Conservation (phyloP, 352 stramenopile species). For the Stramenopiles sp. region DNA sequence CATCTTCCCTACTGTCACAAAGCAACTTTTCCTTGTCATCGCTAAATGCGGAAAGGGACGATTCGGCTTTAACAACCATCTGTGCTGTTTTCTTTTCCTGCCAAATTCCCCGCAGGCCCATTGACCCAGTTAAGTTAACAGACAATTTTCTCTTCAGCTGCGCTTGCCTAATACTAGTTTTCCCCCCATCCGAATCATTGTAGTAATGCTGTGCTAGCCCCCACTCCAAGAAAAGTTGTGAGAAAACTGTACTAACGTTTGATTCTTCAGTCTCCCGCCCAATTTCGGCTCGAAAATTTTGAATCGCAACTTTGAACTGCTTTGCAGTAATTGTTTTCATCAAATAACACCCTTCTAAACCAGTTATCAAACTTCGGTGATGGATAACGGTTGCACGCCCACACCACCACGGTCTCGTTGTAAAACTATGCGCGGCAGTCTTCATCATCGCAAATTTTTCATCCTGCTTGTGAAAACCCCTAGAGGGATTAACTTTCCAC, state of each 20-base stretch:
- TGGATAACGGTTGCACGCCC: background rate
- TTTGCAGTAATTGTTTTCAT: background rate
- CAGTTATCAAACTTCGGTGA: background rate
- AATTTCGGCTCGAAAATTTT: background rate
- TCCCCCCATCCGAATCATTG: constrained; percentile 60
- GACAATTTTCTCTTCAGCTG: constrained; percentile 51
- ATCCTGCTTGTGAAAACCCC: background rate
- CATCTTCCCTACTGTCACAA: too few species aligned
- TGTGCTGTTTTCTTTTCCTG: constrained; percentile 70
- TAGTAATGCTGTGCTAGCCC: constrained; percentile 76
- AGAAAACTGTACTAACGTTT: constrained; percentile 14
- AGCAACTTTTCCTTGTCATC: constrained; percentile 17
- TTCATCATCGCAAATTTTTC: background rate
- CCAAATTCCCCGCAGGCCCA: constrained; percentile 84
- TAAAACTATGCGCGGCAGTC: background rate
- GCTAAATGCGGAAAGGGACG: constrained; percentile 12
- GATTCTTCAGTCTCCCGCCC: background rate
- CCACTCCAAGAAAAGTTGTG: constrained; percentile 65
- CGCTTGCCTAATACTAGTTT: constrained; percentile 59
- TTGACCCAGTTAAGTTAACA: constrained; percentile 62
- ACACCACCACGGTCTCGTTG: background rate
- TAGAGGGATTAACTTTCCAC: background rate
- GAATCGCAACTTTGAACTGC: background rate
- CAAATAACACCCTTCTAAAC: background rate
- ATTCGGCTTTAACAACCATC: constrained; percentile 36